phyloP scores from a whole-genome alignment of 148 eudicot species.

The Chenopodium formosanum region DNA sequence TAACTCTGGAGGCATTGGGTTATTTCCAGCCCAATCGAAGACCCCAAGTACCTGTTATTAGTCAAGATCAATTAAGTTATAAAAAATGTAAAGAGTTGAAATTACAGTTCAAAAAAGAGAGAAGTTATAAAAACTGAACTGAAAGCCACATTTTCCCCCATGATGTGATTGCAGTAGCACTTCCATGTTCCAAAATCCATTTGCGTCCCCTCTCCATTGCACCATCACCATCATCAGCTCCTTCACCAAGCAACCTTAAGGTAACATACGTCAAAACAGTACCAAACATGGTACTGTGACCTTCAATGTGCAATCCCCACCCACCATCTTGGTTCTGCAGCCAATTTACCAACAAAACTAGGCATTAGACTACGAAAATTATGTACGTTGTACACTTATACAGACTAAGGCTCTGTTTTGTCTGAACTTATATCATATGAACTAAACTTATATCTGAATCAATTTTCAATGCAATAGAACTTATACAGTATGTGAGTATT shows the following conservation, averaged over 20 bases:
- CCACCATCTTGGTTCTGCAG: conserved; percentile 96
- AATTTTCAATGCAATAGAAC: no score
- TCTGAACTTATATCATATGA: no score
- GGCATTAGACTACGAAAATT: background rate
- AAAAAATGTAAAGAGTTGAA: background rate
- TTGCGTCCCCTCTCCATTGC: conserved; percentile 81
- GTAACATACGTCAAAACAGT: conserved; percentile 81
- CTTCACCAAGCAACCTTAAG: conserved; percentile 92
- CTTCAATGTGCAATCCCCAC: conserved; percentile 99
- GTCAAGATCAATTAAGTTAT: conserved; percentile 16
- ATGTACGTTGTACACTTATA: background rate
- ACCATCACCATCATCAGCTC: conserved; percentile 79
- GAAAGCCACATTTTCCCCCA: conserved; percentile 99
- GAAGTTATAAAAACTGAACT: conserved; percentile 46
- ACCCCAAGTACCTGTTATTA: conserved; percentile 81
- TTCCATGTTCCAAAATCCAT: conserved; percentile 91
- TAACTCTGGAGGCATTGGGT: conserved; percentile 93
- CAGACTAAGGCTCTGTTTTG: background rate
- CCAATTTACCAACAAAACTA: conserved; percentile 16
- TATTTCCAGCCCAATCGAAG: conserved; percentile 96
- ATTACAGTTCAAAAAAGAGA: background rate
- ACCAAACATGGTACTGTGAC: conserved; percentile 97
- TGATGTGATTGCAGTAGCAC: conserved; percentile 88
- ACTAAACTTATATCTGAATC: no score
- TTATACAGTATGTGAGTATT: no score